Base-by-base conservation (phyloP, 164 flowering plant genomes). In the Stephania yunnanensis region DNA sequence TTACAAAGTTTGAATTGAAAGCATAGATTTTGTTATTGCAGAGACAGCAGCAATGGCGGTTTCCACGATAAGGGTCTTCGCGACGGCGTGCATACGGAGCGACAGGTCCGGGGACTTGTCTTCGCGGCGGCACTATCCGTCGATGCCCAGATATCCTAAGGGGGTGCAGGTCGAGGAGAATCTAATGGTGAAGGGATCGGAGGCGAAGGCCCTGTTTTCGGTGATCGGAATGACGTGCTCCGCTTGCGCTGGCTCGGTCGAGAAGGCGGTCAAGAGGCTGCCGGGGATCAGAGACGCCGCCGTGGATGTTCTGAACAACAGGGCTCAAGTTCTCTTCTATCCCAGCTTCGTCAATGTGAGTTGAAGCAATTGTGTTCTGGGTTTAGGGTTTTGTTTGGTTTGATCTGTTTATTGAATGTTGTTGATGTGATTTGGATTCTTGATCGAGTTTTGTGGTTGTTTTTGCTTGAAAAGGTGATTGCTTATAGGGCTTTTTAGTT, bases 171-270 rank as follows among this genome's bases (percentile, higher is more conserved):
- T 13, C 44, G 69, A 76, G 66, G 86, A 78, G 7, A 52, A n/a
- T 29, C 42, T 36, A 36, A 10, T 53, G 3, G 53, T 77, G 58
- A 73, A 67, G 20, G 86, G 86, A 12, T 78, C 83, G 6, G 88
- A 85, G 71, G 50, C 80, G 9, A 88, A 72, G 58, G 89, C 87
- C 9, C 76, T 90, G 80, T 91, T 89, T 64, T 84, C 89, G 0
- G 97, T 93, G 9, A 76, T 76, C 8, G 98, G 97, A 31, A 93
- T 93, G 98, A 87, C 91, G 0, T 93, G 97, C 74, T 86, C 97
- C 13, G 97, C 98, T 13, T 93, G 97, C 69, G 97, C 97, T 20
- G 95, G 88, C 1, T 91, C 98, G 0, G 90, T 91, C 25, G 97
- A 91, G 81, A 94, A 89, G 75, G 93, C 95, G 30, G 74, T 94